Evolutionary conservation across 345 rosid species (phyloP), one percentile per base, ranked within the genome.

Genomic region (Raphanus raphanistrum): DNA sequence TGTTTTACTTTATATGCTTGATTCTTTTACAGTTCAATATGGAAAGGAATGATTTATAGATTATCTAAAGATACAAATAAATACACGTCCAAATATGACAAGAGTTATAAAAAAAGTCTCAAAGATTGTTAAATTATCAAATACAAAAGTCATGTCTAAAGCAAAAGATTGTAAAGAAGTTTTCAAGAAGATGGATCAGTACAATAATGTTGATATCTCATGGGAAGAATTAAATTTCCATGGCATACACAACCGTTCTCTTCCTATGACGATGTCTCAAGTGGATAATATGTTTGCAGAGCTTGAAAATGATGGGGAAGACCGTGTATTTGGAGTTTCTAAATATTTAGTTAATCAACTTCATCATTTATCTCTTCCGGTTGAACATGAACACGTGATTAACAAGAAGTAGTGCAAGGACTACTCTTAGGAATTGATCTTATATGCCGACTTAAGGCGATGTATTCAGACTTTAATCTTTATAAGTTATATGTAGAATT

Each of bases 271-370:
- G 2, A 50, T 35, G 55, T 69, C 70, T 7, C 25, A 76, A 50
- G 16, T 76, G 1, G 70, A 76, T 28, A 11, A 26, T 2, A 63
- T 61, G 12, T 33, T 69, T 16, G 26, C 41, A 76, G 70, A 76
- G 43, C 55, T 76, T 76, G 26, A 3, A 62, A 27, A 4, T 52
- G 4, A 16, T 61, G 70, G 57, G 7, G 70, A 62, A 60, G 79
- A 76, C 43, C 13, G 69, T 69, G 64, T 61, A 0, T 69, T 61
- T 4, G 12, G 36, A 13, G n/a, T 10, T 29, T 41, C 66, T n/a
- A 66, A 8, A 6, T 4, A 17, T 29, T 0, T 21, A 0, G 36
- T 8, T 64, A 9, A 6, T 27, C 9, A 1, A 15, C 21, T 4
- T 50, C 55, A 41, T 50, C 11, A 1, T 9, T 11, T 8, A n/a